Evolutionary conservation across 306 rosid genomes (phyloP).

Genomic region (Sphenostylis stenocarpa): DNA sequence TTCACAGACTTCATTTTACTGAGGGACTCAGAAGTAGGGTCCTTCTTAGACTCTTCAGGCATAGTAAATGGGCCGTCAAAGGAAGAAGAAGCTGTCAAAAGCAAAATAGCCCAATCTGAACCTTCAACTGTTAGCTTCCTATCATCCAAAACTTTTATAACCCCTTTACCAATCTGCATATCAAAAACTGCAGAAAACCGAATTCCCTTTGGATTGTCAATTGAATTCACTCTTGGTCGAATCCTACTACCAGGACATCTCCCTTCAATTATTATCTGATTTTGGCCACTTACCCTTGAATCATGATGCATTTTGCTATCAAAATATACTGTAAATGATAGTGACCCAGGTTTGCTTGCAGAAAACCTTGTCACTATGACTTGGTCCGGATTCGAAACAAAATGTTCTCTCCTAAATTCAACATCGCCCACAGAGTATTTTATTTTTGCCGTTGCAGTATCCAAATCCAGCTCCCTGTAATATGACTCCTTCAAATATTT

Average conservation of each 20-base stretch:
- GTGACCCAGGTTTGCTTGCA: constrained; percentile 64
- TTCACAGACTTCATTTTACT: constrained; percentile 48
- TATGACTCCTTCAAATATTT: constrained; percentile 62
- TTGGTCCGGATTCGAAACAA: constrained; percentile 78
- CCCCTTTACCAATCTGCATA: constrained; percentile 73
- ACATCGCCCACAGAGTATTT: constrained; percentile 72
- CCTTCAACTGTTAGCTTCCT: constrained; percentile 70
- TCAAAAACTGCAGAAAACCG: constrained; percentile 81
- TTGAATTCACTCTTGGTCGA: constrained; percentile 43
- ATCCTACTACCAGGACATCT: constrained; percentile 66
- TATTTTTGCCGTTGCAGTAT: constrained; percentile 68
- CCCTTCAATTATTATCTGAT: constrained; percentile 69
- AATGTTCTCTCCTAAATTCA: constrained; percentile 81
- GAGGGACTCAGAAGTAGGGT: constrained; percentile 72
- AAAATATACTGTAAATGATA: constrained; percentile 69
- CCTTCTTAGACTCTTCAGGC: constrained; percentile 76
- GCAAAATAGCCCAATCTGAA: constrained; percentile 75
- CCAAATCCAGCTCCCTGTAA: constrained; percentile 76
- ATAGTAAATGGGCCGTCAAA: constrained; percentile 74
- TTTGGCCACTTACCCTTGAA: constrained; percentile 51
- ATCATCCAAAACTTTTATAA: constrained; percentile 60
- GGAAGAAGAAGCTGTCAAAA: constrained; percentile 77
- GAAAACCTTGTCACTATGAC: constrained; percentile 73
- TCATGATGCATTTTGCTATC: constrained; percentile 73
- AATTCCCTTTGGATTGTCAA: constrained; percentile 66